Conservation (phyloP, 805 yeast genomes). For the Cyberlindnera maritima region DNA sequence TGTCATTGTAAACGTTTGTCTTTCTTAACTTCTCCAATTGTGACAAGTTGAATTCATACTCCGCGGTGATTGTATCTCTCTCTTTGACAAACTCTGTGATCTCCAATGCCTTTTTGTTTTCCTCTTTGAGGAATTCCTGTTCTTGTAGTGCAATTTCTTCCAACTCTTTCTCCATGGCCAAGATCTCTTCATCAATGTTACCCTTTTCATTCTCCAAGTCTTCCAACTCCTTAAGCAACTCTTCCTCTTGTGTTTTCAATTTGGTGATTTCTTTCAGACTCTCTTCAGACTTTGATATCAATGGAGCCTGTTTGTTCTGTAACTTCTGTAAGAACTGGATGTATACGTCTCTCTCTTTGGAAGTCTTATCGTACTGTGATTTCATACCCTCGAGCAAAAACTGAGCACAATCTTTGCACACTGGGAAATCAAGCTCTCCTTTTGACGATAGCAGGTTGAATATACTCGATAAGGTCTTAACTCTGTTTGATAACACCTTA, state of each 20-base stretch:
- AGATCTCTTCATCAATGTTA: constrained; percentile 23
- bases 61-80: constrained; percentile 59
- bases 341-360: constrained; percentile 77
- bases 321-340: constrained; percentile 68
- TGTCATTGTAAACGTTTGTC: constrained; percentile 78
- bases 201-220: constrained; percentile 40
- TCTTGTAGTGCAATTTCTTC: constrained; percentile 46
- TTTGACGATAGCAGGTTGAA: constrained; percentile 71
- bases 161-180: constrained; percentile 46
- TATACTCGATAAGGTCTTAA: constrained; percentile 56
- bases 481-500: constrained; percentile 44
- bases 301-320: constrained; percentile 50
- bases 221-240: constrained; percentile 45
- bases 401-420: constrained; percentile 83
- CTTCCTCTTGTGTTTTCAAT: constrained; percentile 38
- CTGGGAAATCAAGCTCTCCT: constrained; percentile 79
- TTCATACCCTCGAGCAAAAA: constrained; percentile 62
- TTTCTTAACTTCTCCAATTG: constrained; percentile 70
- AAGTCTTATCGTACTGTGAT: constrained; percentile 65
- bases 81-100: constrained; percentile 49
- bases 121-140: constrained; percentile 41
- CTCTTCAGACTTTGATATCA: constrained; percentile 25
- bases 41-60: constrained; percentile 57
- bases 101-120: constrained; percentile 57
- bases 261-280: constrained; percentile 23